phyloP scores from a whole-genome alignment of 345 rosid genomes.

The Lepidium africanum region DNA sequence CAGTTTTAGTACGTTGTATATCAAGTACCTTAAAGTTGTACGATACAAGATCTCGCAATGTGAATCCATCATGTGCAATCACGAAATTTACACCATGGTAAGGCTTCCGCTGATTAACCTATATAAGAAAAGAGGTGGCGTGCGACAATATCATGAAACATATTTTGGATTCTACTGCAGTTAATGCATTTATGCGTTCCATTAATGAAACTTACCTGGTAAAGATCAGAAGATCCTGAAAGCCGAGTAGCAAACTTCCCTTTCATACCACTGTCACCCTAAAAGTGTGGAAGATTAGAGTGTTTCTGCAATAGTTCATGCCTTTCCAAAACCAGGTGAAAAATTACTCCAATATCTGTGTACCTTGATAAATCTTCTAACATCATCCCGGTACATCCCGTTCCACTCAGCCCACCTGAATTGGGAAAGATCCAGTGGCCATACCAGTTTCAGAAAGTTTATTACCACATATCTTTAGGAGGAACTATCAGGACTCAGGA shows the following conservation, averaged over 20 bases:
- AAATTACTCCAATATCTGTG: background rate
- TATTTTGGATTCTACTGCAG: background rate
- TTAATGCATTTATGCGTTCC: background rate
- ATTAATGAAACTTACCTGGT: slow-evolving; percentile 38
- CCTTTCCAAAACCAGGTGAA: background rate
- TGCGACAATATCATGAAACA: background rate
- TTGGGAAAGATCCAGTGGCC: slow-evolving; percentile 2
- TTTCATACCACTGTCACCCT: slow-evolving; percentile 97
- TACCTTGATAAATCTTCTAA: slow-evolving; percentile 84
- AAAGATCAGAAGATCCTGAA: slow-evolving; percentile 87
- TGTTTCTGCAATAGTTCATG: background rate
- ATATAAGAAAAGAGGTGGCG: background rate
- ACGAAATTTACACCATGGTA: slow-evolving; percentile 79
- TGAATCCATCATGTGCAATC: slow-evolving; percentile 92
- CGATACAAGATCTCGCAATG: slow-evolving; percentile 77
- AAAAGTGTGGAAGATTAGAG: slow-evolving; percentile 1
- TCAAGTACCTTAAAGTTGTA: slow-evolving; percentile 69
- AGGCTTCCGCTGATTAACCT: slow-evolving; percentile 89
- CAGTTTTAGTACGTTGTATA: background rate
- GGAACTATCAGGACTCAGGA: background rate
- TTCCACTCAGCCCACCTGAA: slow-evolving; percentile 99
- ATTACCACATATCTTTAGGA: background rate
- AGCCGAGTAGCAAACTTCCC: slow-evolving; percentile 85
- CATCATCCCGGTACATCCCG: slow-evolving; percentile 89
- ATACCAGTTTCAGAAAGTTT: background rate